phyloP scores from a whole-genome alignment of 345 rosid species.

The Hirschfeldia incana region DNA sequence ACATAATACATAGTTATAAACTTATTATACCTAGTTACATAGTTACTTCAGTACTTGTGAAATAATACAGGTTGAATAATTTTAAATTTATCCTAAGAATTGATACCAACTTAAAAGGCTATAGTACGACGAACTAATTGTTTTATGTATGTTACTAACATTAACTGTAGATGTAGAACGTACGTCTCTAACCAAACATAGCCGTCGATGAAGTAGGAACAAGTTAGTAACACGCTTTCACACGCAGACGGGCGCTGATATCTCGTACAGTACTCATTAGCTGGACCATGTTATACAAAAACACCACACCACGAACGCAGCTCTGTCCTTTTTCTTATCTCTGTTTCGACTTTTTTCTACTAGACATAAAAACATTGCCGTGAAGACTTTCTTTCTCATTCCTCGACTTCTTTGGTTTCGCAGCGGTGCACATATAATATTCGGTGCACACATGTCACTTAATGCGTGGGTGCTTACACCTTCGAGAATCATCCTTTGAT shows the following conservation, averaged over 20 bases:
- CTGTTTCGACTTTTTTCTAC: not conserved
- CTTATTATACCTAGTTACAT: not conserved
- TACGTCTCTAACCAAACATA: constrained; percentile 30
- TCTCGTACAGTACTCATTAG: constrained; percentile 36
- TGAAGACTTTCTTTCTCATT: constrained; percentile 30
- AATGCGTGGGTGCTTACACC: not conserved
- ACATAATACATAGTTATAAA: not conserved
- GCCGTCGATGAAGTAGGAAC: constrained; percentile 36
- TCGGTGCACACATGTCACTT: constrained; percentile 18
- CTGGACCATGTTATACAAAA: constrained; percentile 6
- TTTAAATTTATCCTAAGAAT: not conserved
- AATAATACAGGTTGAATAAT: not conserved
- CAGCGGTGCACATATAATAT: constrained; percentile 22
- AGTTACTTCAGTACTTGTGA: not conserved
- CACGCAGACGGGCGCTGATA: constrained; percentile 9
- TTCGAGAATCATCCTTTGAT: constrained; percentile 25
- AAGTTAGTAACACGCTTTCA: constrained; percentile 32
- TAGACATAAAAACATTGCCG: constrained; percentile 8
- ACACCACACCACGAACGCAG: constrained; percentile 24
- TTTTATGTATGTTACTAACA: not conserved
- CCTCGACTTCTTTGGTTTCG: constrained; percentile 1
- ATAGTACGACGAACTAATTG: too few relatives aligned
- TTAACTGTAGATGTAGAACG: constrained; percentile 1
- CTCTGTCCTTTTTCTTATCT: not conserved
- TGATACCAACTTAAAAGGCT: not conserved